Percentiles rank a stretch among this genome's conserved stretches.
These are phyloP conservation scores for Cynara cardunculus DNA, from an alignment of 129 eudicot species.

Conservation along the genomic window DNA sequence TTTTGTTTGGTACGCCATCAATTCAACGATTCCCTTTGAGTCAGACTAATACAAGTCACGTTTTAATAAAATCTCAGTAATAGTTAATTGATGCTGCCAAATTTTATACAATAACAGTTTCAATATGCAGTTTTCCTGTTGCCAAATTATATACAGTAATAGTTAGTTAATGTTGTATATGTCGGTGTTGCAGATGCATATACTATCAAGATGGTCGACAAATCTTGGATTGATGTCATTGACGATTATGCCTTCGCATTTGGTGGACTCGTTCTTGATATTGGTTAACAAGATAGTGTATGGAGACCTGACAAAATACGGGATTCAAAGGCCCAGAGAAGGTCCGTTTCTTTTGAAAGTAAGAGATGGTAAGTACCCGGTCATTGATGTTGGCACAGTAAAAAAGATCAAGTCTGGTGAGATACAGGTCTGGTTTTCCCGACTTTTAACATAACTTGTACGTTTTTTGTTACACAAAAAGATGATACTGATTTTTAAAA, in stretches of 20 bases:
- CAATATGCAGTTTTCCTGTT: too few species aligned
- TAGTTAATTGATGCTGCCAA: too few species aligned
- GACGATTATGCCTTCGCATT: constrained; percentile 31
- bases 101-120: too few species aligned
- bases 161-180: not conserved
- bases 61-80: too few species aligned
- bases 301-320: constrained; percentile 59
- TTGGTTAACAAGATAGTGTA: constrained; percentile 39
- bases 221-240: constrained; percentile 34
- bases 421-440: constrained; percentile 47
- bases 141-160: too few species aligned
- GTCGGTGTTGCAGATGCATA: constrained; percentile 43
- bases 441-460: not conserved
- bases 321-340: constrained; percentile 52
- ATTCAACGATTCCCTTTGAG: too few species aligned
- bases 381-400: constrained; percentile 53
- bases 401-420: constrained; percentile 59
- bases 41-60: too few species aligned
- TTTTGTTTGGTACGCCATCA: too few species aligned
- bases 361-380: constrained; percentile 59
- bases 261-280: constrained; percentile 48
- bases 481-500: not conserved
- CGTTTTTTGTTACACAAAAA: not conserved
- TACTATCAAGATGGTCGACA: constrained; percentile 50
- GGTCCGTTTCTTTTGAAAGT: constrained; percentile 56